Evolutionary conservation across 129 eudicot genomes (phyloP), one percentile per base, ranked within the genome.

Genomic region (Oenanthe sinensis): DNA sequence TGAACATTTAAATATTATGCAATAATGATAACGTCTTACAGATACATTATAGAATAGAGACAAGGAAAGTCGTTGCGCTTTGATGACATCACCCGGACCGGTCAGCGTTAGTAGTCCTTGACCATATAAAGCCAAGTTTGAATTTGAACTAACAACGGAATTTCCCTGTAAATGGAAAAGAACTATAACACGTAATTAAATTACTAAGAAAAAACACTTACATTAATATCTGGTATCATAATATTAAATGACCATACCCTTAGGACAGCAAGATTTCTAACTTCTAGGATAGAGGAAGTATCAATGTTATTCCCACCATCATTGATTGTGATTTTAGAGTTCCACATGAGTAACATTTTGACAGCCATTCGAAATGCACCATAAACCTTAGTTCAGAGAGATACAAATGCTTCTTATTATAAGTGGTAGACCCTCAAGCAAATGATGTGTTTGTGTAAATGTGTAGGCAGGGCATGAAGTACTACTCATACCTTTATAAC

Each of bases 281-380:
- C 91, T 88, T 93, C 97, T 79, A 93, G 98, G 74, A 91, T 85
- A 45, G 98, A 93, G 45, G 91, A 83, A 72, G 98, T 85, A 78
- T 89, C 93, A 81, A 84, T 84, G 24, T 91, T 82, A 82, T 89
- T 83, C 78, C 90, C 98, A 76, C 97, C 90, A 71, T 92, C 97
- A 81, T 91, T 95, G 44, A 93, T 90, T 84, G 83, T 85, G 83
- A 93, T 91, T 62, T 76, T 82, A 75, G 98, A 87, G 71, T 93
- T 89, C 97, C 91, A 89, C 98, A 93, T 93, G 75, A 93, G 96
- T 86, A 93, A 89, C 97, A 93, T 89, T 82, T 93, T 93, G 81
- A 93, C 92, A 75, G 92, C 81, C 78, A 92, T 89, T 84, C 97
- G 82, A 70, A 91, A 84, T 63, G 97, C 98, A 79, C 98, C 98